Evolutionary conservation across 192 early-diverging fungal species (phyloP).

Genomic region (Coemansia sp.): DNA sequence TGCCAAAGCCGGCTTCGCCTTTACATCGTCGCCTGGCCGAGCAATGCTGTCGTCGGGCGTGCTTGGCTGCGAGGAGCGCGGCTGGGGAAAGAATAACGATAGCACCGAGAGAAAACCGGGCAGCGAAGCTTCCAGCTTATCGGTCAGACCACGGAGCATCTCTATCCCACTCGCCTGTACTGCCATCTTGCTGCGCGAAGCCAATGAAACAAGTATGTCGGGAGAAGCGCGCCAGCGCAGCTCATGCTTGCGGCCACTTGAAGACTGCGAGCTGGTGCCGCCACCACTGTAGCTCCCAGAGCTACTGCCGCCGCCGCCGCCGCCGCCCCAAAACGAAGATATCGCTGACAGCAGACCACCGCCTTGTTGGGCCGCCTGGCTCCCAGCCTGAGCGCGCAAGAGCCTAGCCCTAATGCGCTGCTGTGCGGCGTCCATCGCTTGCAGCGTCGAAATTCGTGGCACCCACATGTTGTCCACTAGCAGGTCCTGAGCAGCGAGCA

Average conservation of each 20-base stretch:
- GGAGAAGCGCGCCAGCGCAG: constrained; percentile 49
- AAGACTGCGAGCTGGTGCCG: constrained; percentile 2
- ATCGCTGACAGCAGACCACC: constrained; percentile 47
- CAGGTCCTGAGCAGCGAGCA: constrained; percentile 14
- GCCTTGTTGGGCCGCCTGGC: constrained; percentile 14
- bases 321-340: constrained; percentile 47
- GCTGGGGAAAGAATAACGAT: constrained; percentile 32
- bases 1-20: background rate
- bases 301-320: background rate
- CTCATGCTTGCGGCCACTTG: constrained; percentile 18
- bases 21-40: constrained; percentile 9
- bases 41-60: constrained; percentile 26
- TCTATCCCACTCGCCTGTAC: constrained; percentile 28
- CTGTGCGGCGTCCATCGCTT: constrained; percentile 33
- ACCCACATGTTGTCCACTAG: constrained; percentile 31
- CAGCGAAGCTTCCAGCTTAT: constrained; percentile 9
- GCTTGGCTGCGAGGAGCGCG: constrained; percentile 27
- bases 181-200: constrained; percentile 26
- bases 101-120: constrained; percentile 25
- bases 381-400: constrained; percentile 2
- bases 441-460: constrained; percentile 39
- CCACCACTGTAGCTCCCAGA: background rate
- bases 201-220: constrained; percentile 24
- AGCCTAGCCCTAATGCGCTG: constrained; percentile 19
- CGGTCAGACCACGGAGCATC: constrained; percentile 9